Conservation (phyloP, 805 yeast genomes). For the Spathaspora boniae region DNA sequence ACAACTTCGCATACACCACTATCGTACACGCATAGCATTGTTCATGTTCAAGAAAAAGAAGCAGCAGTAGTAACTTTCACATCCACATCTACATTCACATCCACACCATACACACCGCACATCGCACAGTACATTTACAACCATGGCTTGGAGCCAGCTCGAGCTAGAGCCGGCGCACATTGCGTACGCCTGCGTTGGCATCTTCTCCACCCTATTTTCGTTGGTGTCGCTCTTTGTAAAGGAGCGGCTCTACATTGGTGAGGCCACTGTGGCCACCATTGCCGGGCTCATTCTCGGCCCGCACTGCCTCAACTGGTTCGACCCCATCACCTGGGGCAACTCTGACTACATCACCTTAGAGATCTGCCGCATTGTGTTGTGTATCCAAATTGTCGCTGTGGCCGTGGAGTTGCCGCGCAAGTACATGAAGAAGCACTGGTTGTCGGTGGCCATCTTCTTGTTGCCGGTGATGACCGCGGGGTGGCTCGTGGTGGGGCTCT, state of each 20-base stretch:
- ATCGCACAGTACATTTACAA: conserved; percentile 5
- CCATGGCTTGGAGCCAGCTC: conserved; percentile 12
- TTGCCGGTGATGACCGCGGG: conserved; percentile 89
- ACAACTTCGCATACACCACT: too few species aligned
- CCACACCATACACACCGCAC: neutral
- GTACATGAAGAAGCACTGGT: conserved; percentile 83
- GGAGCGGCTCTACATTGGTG: conserved; percentile 83
- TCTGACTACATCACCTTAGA: conserved; percentile 80
- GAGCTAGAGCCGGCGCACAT: conserved; percentile 66
- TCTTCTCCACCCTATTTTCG: conserved; percentile 77
- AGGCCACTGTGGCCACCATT: conserved; percentile 83
- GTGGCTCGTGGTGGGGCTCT: conserved; percentile 79
- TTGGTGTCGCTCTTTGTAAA: conserved; percentile 77
- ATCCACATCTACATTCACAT: neutral
- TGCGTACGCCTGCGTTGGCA: conserved; percentile 85
- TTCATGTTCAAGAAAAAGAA: neutral
- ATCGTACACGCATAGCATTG: neutral
- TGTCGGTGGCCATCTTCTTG: conserved; percentile 67
- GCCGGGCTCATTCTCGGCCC: conserved; percentile 90
- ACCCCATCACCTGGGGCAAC: conserved; percentile 84
- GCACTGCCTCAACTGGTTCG: conserved; percentile 76
- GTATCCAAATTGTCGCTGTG: conserved; percentile 89
- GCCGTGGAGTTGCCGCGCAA: conserved; percentile 91
- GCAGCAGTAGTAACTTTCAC: neutral
- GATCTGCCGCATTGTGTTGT: conserved; percentile 74